Evolutionary conservation across 2,329 filamentous ascomycete species (phyloP).

Genomic region (Orbilia brochopaga): DNA sequence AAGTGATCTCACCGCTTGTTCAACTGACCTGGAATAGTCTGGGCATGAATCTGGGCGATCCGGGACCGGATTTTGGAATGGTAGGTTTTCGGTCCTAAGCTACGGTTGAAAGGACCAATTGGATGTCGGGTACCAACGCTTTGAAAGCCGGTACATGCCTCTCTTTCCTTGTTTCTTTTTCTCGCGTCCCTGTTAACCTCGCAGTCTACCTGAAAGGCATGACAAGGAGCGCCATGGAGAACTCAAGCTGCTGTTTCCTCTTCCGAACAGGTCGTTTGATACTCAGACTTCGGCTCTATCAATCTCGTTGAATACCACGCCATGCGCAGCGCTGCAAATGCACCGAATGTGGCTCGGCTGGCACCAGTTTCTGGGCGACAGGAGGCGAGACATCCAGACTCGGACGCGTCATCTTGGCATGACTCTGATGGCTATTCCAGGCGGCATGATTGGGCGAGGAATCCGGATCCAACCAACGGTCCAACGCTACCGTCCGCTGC

Average conservation of each 20-base stretch:
- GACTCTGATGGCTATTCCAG: not conserved
- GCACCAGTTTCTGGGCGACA: constrained; percentile 3
- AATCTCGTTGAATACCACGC: not conserved
- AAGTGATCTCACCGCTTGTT: not conserved
- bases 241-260: not conserved
- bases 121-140: not conserved
- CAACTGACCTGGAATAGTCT: constrained; percentile 3
- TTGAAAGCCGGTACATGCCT: not conserved
- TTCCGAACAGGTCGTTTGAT: not conserved
- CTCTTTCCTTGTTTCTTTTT: not conserved
- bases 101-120: not conserved
- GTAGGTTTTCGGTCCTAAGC: not conserved
- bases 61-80: not conserved
- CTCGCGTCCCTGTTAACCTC: not conserved
- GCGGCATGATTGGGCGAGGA: not conserved
- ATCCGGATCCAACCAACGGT: not conserved
- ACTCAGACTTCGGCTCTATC: constrained; percentile 3
- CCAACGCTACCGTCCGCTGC: not conserved
- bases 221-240: not conserved
- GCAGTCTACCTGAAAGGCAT: not conserved
- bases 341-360: constrained; percentile 3
- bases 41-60: not conserved
- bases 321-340: not conserved
- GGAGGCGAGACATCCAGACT: constrained; percentile 6
- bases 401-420: constrained; percentile 4